Evolutionary conservation across 768 basidiomycete species (phyloP), one percentile per base, ranked within the genome.

Genomic region (Tephrocybe sp.): DNA sequence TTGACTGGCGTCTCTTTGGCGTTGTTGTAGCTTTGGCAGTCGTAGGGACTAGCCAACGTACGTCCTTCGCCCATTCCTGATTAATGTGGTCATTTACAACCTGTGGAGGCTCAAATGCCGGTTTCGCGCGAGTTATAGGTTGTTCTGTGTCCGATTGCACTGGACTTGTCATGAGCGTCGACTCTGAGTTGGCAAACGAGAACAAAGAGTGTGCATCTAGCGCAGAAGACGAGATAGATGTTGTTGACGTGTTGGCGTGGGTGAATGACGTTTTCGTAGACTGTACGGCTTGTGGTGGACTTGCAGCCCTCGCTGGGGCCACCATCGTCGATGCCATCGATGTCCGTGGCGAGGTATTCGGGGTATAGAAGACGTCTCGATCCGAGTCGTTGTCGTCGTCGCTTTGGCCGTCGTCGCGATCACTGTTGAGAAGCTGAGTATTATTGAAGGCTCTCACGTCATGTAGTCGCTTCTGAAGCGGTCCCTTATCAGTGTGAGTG

Each of bases 61-160:
- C 79, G 44, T 88, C 86, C 55, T 76, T 79, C 11, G 82, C 78
- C 87, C 85, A 88, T 57, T 85, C 80, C 46, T 82, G 75, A 59
- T 81, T 78, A 3, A 76, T 77, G 61, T 50, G 64, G 57, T 40
- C 54, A 47, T 54, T 56, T 46, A 24, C 39, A 4, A 33, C 50
- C 51, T 39, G 61, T 42, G 40, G 63, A 39, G 49, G 58, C 49
- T 45, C 56, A 41, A 18, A 51, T 32, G 45, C 65, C 18, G 45
- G 51, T 32, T 54, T 61, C 20, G 49, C 50, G 9, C 56, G 59
- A 40, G 49, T 46, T 42, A 54, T 43, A 15, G 51, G 28, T n/a
- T 60, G 60, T 58, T 58, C 63, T 64, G 62, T 57, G 20, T 70
- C 69, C 20, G 71, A 66, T 23, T 62, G 60, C 4, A 69, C 54